These are phyloP conservation scores for Arthroderma sp. DNA, from an alignment of 2,329 filamentous ascomycete genomes.

Conservation along the genomic window DNA sequence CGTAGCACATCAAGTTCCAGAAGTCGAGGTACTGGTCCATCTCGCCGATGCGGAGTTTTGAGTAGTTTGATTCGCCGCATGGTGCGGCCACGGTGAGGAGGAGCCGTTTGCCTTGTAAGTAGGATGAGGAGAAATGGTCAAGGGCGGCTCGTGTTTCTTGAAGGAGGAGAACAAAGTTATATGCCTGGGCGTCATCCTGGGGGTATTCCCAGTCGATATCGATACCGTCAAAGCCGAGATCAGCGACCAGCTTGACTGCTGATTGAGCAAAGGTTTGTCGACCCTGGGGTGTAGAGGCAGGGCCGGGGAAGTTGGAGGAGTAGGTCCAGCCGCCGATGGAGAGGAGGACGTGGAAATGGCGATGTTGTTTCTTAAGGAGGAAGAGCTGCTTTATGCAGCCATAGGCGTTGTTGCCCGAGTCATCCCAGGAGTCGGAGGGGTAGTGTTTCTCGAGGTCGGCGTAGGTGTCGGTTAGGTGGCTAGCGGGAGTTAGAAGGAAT, in stretches of 20 bases:
- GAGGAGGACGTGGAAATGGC: constrained; percentile 65
- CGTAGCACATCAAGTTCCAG: constrained; percentile 65
- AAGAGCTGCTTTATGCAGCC: constrained; percentile 68
- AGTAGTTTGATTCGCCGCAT: constrained; percentile 30
- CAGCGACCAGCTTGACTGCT: constrained; percentile 60
- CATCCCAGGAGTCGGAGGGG: constrained; percentile 51
- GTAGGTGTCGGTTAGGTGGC: constrained; percentile 50
- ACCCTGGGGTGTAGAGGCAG: constrained; percentile 46
- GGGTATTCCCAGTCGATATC: constrained; percentile 34
- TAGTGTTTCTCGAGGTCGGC: constrained; percentile 60
- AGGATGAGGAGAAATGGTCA: constrained; percentile 4
- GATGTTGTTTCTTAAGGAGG: constrained; percentile 60
- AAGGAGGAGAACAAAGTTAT: constrained; percentile 24
- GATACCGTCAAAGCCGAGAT: constrained; percentile 53
- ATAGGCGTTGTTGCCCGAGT: constrained; percentile 58
- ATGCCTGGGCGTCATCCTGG: constrained; percentile 20
- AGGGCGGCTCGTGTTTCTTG: constrained; percentile 19
- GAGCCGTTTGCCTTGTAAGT: constrained; percentile 22
- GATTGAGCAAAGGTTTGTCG: constrained; percentile 53
- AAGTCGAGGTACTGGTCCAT: constrained; percentile 39
- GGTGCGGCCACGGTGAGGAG: constrained; percentile 36
- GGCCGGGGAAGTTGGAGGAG: constrained; percentile 59
- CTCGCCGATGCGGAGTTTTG: constrained; percentile 28
- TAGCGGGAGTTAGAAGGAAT: constrained; percentile 3
- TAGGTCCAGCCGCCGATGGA: constrained; percentile 76